Evolutionary conservation across 495 filamentous ascomycete genomes (phyloP), one percentile per base, ranked within the genome.

Genomic region (Tricharina praecox): DNA sequence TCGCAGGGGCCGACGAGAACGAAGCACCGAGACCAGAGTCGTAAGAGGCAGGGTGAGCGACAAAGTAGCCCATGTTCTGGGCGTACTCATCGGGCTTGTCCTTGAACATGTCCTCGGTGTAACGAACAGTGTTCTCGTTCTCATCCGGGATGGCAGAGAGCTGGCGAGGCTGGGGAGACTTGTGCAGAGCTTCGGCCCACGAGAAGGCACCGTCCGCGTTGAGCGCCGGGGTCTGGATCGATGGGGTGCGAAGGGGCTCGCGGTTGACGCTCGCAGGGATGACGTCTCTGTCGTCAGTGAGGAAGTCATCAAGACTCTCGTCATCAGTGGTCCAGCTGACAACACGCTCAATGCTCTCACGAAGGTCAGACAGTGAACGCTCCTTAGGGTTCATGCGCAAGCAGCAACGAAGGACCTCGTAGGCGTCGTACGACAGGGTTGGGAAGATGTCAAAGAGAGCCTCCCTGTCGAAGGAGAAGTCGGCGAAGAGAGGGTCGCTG

Each of bases 391-490:
- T 87, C 53, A 96, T 67, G 51, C 83, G 79, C 70, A 97, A 70
- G 56, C 84, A 85, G 59, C 87, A 74, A 23, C 78, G 72, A 64
- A 97, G 73, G 51, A 96, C 85, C 63, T 93, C 84, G 59, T 81
- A 97, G 0, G 90, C 93, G 59, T 97, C 90, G 60, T 92, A 85
- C 48, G 88, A 93, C 85, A 97, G 88, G 63, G 85, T 92, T 23
- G 90, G 85, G 64, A 97, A 97, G 58, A 96, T 85, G 64, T 97
- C 90, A 66, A 96, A 96, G 23, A 97, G 74, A 9, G 84, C 90
- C 64, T 96, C 85, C 59, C 79, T 79, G 68, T 96, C 87, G 44
- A 81, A 75, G 48, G 80, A 81, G 63, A 88, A 97, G 62, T 97
- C 90, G 45, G 84, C 68, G 62, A 88, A 97, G 24, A 97, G 67